Conservation (phyloP, 116 monocot species). For the Cymodocea nodosa region DNA sequence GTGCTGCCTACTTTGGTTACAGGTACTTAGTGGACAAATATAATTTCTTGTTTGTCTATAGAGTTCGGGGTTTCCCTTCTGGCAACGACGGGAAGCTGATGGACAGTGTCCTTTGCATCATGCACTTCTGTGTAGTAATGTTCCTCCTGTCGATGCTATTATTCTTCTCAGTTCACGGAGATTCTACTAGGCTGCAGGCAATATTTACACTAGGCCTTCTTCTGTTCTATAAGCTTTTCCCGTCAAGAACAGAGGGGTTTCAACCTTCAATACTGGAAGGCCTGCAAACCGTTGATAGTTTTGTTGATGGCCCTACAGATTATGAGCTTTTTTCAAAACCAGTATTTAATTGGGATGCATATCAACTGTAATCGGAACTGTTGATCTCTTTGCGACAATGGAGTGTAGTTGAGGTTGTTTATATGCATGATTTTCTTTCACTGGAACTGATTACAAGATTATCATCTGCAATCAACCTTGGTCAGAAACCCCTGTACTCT, state of each 20-base stretch:
- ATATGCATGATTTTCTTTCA: too few species aligned
- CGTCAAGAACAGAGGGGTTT: slow-evolving; percentile 41
- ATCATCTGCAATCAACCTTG: too few species aligned
- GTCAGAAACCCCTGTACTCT: too few species aligned
- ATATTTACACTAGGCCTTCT: slow-evolving; percentile 84
- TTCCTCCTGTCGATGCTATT: slow-evolving; percentile 83
- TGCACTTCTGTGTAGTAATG: slow-evolving; percentile 93
- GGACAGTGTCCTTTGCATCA: slow-evolving; percentile 83
- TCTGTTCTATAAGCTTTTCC: slow-evolving; percentile 65
- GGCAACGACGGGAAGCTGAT: slow-evolving; percentile 96
- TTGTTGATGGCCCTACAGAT: slow-evolving; percentile 90
- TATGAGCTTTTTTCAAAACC: slow-evolving; percentile 91
- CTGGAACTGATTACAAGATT: too few species aligned
- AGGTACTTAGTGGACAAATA: slow-evolving; percentile 93
- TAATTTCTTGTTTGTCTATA: slow-evolving; percentile 95
- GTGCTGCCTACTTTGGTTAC: slow-evolving; percentile 90
- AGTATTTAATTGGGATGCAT: slow-evolving; percentile 75
- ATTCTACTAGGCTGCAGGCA: slow-evolving; percentile 79
- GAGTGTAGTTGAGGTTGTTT: too few species aligned
- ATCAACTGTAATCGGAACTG: slow-evolving; percentile 20
- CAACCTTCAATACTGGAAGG: slow-evolving; percentile 87
- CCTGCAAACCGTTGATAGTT: slow-evolving; percentile 76
- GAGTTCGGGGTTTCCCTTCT: slow-evolving; percentile 79
- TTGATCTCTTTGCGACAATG: background rate
- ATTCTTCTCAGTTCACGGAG: slow-evolving; percentile 84